A percentile compares a stretch with the other conserved stretches of the same genome.
Conservation (phyloP, 768 basidiomycete genomes). For the Lentinula raphanica region DNA sequence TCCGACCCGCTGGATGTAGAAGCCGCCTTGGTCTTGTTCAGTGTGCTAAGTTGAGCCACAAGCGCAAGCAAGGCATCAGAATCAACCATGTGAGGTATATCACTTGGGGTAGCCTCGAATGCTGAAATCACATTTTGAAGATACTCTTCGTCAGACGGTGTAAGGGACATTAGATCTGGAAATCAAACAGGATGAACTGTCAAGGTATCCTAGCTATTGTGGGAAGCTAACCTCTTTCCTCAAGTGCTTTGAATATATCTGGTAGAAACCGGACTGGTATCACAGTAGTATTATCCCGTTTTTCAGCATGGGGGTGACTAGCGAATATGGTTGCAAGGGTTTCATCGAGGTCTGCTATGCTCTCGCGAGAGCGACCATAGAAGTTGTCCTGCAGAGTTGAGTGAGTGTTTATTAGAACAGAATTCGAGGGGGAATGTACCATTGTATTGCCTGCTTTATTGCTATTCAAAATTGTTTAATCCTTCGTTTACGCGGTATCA, state of each 20-base stretch:
- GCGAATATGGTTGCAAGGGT: slow-evolving; percentile 65
- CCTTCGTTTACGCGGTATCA: not conserved
- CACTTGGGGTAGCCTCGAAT: slow-evolving; percentile 52
- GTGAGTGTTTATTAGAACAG: not conserved
- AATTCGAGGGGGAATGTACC: not conserved
- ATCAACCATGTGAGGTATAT: slow-evolving; percentile 39
- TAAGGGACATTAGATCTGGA: slow-evolving; percentile 58
- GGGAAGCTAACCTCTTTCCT: not conserved
- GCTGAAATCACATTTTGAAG: slow-evolving; percentile 50
- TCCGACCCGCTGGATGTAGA: slow-evolving; percentile 30
- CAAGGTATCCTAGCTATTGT: no score
- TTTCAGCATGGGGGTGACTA: slow-evolving; percentile 54
- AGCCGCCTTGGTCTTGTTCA: slow-evolving; percentile 27
- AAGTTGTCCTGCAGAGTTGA: slow-evolving; percentile 7
- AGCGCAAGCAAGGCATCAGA: slow-evolving; percentile 28
- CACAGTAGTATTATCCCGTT: slow-evolving; percentile 53
- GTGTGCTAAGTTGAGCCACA: slow-evolving; percentile 49
- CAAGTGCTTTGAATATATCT: slow-evolving; percentile 48
- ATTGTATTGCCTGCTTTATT: not conserved
- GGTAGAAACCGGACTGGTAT: slow-evolving; percentile 70
- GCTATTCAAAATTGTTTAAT: not conserved
- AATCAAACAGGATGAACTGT: slow-evolving; percentile 43
- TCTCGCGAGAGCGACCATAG: slow-evolving; percentile 63
- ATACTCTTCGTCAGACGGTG: slow-evolving; percentile 54
- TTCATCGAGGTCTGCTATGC: slow-evolving; percentile 64